Conservation (phyloP, 148 eudicot species). For the Spergularia bocconei region DNA sequence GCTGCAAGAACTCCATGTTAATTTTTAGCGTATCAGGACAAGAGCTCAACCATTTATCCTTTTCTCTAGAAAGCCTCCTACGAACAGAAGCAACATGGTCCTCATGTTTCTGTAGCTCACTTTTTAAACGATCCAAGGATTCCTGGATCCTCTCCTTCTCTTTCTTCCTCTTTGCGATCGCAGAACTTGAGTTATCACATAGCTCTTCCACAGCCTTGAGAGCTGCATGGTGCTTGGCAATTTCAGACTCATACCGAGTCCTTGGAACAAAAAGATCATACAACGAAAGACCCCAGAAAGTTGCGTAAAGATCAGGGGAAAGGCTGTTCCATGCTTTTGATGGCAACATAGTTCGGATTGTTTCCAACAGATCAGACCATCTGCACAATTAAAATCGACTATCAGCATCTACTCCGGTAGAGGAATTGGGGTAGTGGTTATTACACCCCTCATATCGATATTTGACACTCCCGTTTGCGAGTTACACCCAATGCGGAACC, state of each 20-base stretch:
- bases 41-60: constrained; percentile 91
- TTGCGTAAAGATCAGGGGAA: constrained; percentile 91
- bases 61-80: constrained; percentile 78
- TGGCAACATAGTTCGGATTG: constrained; percentile 80
- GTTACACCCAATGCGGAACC: too few species aligned
- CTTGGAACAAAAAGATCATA: constrained; percentile 97
- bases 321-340: constrained; percentile 97
- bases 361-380: constrained; percentile 85
- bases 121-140: constrained; percentile 73
- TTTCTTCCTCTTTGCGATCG: constrained; percentile 94
- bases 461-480: too few species aligned
- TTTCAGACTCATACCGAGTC: constrained; percentile 90
- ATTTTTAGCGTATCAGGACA: constrained; percentile 97
- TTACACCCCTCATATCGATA: too few species aligned
- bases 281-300: constrained; percentile 95
- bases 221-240: constrained; percentile 80
- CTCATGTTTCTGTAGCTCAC: constrained; percentile 83
- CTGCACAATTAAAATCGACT: constrained; percentile 38
- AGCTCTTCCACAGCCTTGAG: constrained; percentile 93
- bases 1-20: constrained; percentile 96
- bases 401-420: background rate
- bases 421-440: too few species aligned
- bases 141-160: constrained; percentile 98
- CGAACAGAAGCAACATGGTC: constrained; percentile 86
- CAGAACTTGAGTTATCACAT: constrained; percentile 93